Base-by-base conservation (phyloP, 1,284 basidiomycete genomes). In the Boletus smithii region DNA sequence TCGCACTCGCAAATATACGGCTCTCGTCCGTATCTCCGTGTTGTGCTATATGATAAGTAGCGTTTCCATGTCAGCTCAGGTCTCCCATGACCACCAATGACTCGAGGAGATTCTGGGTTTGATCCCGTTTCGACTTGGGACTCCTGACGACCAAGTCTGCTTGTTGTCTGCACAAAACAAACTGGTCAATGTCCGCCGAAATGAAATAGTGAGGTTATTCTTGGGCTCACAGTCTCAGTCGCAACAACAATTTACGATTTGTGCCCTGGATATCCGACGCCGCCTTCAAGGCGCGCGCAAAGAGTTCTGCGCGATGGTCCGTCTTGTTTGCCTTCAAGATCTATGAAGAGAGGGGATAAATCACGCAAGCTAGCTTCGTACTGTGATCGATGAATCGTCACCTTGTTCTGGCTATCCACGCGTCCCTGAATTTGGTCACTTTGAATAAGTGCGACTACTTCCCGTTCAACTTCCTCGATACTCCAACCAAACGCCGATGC, bases 351-450 rank as follows among this genome's bases (percentile, higher is more conserved):
- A 8, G 23, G 11, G 3, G 6, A 17, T 32, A n/a, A 10, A 14
- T 32, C 27, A n/a, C n/a, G n/a, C n/a, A n/a, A n/a, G n/a, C n/a
- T n/a, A 37, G 24, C n/a, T 30, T 22, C 7, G 30, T 8, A 30
- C 4, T 16, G 23, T 7, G 23, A 24, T 24, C 5, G 14, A 17
- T 3, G 55, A 62, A 18, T 9, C n/a, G 2, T 38, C 42, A 83
- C 86, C 75, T 90, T 90, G 61, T 88, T 85, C 61, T 83, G 81
- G 55, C 83, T 83, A 61, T 93, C 91, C 30, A 94, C 82, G 11
- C 91, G 71, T 5, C 81, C 91, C 56, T 84, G 78, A 52, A 94
- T 87, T 42, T 80, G 74, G 1, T 87, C 88, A 3, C 72, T 71
- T 60, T 87, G 81, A 51, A 94, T 91, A 27, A 93, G 76, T 16